Evolutionary conservation across 768 basidiomycete species (phyloP), one percentile per base, ranked within the genome.

Genomic region (Mycena amicta): DNA sequence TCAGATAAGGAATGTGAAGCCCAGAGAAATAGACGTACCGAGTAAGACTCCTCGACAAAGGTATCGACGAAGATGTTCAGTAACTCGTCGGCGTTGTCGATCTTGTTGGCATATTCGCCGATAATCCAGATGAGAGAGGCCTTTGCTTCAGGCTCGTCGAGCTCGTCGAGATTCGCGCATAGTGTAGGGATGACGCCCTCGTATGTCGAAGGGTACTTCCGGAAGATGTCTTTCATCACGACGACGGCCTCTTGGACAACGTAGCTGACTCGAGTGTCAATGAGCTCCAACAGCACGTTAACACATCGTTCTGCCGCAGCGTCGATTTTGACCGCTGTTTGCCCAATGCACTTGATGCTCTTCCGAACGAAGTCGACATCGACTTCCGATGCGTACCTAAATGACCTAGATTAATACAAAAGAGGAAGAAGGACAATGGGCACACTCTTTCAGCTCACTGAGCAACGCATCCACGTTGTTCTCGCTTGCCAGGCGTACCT

Each of bases 181-280:
- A 99, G 75, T 0, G 90, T 94, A 0, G 95, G 96, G 63, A 99
- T 98, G 68, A 97, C 89, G 20, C 95, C 95, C 74, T 99, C 96
- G 70, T 98, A 99, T 2, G 89, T 93, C 30, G 87, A 89, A 6
- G 95, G 97, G 70, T 98, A 99, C 79, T 93, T 94, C 46, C 96
- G 85, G 85, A 98, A 99, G 61, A 98, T 96, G 67, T 99, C 96
- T 95, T 98, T 98, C 92, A 99, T 97, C 2, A 99, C 95, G 2
- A 99, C 95, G 3, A 98, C 92, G 1, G 94, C 95, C 74, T 99
- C 96, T 70, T 98, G 96, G 3, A 98, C 95, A 30, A 99, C 94
- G 69, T 98, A 99, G 77, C 90, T 95, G 37, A 99, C 92, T 11
- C 94, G 83, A 1, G 95, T 96, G 31, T 82, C 86, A 55, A 98